Evolutionary conservation across 108 stramenopile species (phyloP), one percentile per base, ranked within the genome.

Genomic region (Discostella stelligeroides): DNA sequence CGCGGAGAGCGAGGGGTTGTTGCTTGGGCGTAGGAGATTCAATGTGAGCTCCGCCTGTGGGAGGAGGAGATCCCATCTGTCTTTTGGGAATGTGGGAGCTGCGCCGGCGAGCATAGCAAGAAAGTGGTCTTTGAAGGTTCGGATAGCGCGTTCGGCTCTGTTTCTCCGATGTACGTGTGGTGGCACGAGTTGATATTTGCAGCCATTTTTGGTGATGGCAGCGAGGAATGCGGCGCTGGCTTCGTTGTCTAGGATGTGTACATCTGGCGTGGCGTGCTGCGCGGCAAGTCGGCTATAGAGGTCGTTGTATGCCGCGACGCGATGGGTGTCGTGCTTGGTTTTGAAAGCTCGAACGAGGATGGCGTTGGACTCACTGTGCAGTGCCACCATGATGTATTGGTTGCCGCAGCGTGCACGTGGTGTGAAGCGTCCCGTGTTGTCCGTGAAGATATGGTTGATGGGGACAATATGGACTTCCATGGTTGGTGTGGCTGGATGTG

Each of bases 21-120:
- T 59, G 43, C 80, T 73, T 1, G 77, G 37, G 4, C 78, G 58
- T 1, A 82, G 53, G 1, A 85, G 42, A 53, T 81, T 81, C 15
- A 84, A 55, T 0, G 75, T 81, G 37, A 72, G 43, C 13, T 30
- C 12, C 0, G 72, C 62, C 27, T 84, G 83, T 21, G 61, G 71
- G 28, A 84, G 39, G 20, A 81, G 71, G 4, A 50, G n/a, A 40
- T 60, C 65, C 82, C 76, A 78, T 12, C 62, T 29, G 34, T 58
- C 23, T n/a, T 65, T 14, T n/a, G 72, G 82, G 38, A 83, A 83
- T 0, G 60, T 39, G 15, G 45, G 58, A 46, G 73, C 51, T 15
- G 48, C 63, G 14, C 63, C 25, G 60, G 53, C 47, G 23, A 82
- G 66, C 37, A 50, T 55, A 9, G 82, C 60, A 24, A 82, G 60